Evolutionary conservation across 352 stramenopile species (phyloP).

Genomic region (Globisporangium paroecandrum): DNA sequence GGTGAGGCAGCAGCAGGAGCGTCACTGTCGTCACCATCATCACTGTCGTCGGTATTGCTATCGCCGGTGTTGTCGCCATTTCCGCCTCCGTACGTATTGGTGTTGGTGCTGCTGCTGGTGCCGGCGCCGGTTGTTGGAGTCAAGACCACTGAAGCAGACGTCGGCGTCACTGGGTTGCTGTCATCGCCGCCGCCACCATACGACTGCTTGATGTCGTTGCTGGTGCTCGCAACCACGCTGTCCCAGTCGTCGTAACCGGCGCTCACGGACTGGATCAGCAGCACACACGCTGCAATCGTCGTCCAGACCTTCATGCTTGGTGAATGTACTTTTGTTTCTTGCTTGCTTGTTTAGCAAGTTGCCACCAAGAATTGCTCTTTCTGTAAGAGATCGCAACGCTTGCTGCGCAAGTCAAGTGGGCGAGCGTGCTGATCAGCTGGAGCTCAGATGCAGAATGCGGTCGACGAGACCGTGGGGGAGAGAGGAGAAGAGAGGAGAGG

Average conservation of each 20-base stretch:
- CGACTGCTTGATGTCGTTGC: conserved; percentile 12
- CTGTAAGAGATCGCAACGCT: conserved; percentile 2
- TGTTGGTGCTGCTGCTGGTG: background rate
- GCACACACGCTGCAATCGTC: background rate
- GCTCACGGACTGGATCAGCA: background rate
- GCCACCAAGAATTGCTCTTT: conserved; percentile 3
- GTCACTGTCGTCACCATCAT: background rate
- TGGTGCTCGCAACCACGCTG: background rate
- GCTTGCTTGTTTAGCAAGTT: background rate
- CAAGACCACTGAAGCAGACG: background rate
- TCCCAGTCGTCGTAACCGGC: conserved; percentile 13
- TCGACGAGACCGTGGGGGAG: background rate
- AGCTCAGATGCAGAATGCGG: conserved; percentile 6
- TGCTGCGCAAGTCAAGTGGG: background rate
- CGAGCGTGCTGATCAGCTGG: background rate
- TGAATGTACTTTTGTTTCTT: background rate
- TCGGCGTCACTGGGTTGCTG: background rate
- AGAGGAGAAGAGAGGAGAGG: background rate
- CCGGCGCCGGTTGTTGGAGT: background rate
- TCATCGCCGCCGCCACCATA: background rate
- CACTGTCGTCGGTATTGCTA: background rate
- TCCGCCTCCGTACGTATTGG: background rate
- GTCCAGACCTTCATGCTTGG: conserved; percentile 8
- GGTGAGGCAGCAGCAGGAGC: too few species aligned
- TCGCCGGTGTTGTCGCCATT: background rate